Base-by-base conservation (phyloP, 768 basidiomycete species). In the Mycena albidolilacea region DNA sequence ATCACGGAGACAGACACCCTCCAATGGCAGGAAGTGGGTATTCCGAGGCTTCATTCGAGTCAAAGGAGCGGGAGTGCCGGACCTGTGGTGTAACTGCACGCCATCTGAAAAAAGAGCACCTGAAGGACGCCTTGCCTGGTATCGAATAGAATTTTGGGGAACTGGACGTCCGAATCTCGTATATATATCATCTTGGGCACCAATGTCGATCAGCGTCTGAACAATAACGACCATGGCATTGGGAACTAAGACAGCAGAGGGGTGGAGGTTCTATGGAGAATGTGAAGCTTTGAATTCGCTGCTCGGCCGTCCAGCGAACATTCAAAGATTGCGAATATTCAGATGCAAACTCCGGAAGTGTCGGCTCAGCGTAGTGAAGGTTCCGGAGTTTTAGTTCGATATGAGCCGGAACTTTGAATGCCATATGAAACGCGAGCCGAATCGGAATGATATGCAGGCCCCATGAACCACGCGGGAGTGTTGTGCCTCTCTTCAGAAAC, bases 21-120 rank as follows among this genome's bases (percentile, higher is more conserved):
- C 41, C 55, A 39, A 67, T 77, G 50, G 73, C 58, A 12, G 71
- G 70, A 43, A 70, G 76, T 38, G 73, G 69, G 21, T 73, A 78
- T 30, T 61, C 75, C 12, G 65, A 68, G 37, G 50, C 59, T 73
- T 74, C 77, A 23, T 78, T 77, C 12, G 74, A 77, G 66, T 37
- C 46, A 0, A 61, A 65, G 62, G 68, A 75, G 54, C 71, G 77
- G 17, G 30, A 21, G 9, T 78, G 77, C 71, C 71, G 62, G 63
- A 75, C 76, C 8, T 78, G 77, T 57, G 73, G 76, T 30, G 74
- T 68, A n/a, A 9, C 50, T 66, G 77, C 76, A 11, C 70, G 68
- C 55, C 77, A 76, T 70, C 43, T 78, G 58, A 77, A 73, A 43
- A 77, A 75, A 63, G 76, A 78, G 58, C 76, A 77, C 52, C 39